These are phyloP conservation scores for Sarcodon sp. DNA, from an alignment of 768 basidiomycete species.

Conservation along the genomic window DNA sequence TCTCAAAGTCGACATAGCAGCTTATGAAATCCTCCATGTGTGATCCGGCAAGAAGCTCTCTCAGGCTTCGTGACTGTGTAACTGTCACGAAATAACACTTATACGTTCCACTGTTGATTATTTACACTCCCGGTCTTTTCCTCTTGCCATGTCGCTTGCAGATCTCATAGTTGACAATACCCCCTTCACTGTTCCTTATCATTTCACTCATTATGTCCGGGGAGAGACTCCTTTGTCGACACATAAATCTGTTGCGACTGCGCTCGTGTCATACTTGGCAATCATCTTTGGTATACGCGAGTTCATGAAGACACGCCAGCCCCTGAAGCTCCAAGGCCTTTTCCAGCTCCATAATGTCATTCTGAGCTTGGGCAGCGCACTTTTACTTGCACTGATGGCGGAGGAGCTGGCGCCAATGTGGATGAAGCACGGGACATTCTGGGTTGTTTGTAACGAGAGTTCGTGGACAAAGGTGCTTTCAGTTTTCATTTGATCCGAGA, in stretches of 20 bases:
- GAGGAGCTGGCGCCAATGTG: constrained; percentile 84
- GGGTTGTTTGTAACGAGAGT: constrained; percentile 59
- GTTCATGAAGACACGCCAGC: constrained; percentile 67
- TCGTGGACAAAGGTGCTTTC: constrained; percentile 82
- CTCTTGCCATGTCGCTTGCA: constrained; percentile 54
- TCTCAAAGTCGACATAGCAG: no score
- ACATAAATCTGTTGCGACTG: constrained; percentile 46
- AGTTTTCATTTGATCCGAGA: not conserved
- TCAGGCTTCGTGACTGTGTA: not conserved
- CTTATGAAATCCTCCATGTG: no score
- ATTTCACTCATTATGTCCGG: constrained; percentile 51
- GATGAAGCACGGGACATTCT: constrained; percentile 58
- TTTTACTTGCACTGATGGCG: constrained; percentile 79
- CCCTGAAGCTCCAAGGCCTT: constrained; percentile 65
- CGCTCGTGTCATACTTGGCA: constrained; percentile 73
- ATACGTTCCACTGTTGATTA: constrained; percentile 9
- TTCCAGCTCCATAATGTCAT: constrained; percentile 90
- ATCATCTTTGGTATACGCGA: constrained; percentile 78
- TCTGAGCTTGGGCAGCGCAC: constrained; percentile 71
- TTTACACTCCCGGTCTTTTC: constrained; percentile 10
- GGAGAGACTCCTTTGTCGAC: constrained; percentile 79
- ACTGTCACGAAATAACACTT: not conserved
- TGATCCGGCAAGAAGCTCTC: no score
- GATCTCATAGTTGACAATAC: constrained; percentile 51
- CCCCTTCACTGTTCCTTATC: constrained; percentile 40